These are phyloP conservation scores for Xylariaceae sp. DNA, from an alignment of 2,329 filamentous ascomycete genomes.

Conservation along the genomic window DNA sequence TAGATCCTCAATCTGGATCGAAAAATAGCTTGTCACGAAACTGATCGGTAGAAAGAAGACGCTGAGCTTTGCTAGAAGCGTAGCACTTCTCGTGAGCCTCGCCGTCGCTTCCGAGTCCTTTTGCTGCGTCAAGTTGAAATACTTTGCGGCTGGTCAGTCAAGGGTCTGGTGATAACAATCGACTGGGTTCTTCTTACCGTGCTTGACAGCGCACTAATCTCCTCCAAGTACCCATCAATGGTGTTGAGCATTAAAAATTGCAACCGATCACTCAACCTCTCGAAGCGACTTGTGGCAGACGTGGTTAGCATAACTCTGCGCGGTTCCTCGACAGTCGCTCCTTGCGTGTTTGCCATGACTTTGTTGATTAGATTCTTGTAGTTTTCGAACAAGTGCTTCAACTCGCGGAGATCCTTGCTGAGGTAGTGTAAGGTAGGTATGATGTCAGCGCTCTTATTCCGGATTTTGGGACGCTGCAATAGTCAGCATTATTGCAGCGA, in stretches of 20 bases:
- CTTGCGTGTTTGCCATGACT: conserved; percentile 42
- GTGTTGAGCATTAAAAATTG: conserved; percentile 60
- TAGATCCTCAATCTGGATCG: conserved; percentile 59
- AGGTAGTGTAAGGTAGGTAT: conserved; percentile 57
- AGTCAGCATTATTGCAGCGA: conserved; percentile 12
- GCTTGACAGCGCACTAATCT: conserved; percentile 68
- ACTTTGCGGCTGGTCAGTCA: conserved; percentile 41
- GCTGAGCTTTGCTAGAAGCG: conserved; percentile 70
- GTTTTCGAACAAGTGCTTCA: conserved; percentile 59
- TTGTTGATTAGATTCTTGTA: conserved; percentile 60
- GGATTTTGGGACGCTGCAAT: conserved; percentile 31
- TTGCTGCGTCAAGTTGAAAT: conserved; percentile 75
- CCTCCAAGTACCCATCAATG: conserved; percentile 61
- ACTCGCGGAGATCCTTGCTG: conserved; percentile 57
- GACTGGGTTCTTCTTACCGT: conserved; percentile 48
- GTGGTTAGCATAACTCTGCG: conserved; percentile 34
- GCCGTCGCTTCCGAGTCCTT: conserved; percentile 73
- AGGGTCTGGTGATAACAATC: neutral
- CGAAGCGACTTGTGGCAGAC: conserved; percentile 56
- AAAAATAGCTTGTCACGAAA: conserved; percentile 74
- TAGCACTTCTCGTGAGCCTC: conserved; percentile 67
- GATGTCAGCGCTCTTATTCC: conserved; percentile 48
- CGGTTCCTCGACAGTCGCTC: conserved; percentile 7
- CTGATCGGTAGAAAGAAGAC: conserved; percentile 74
- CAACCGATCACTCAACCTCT: conserved; percentile 57